Conservation (phyloP, 306 rosid species). For the Vigna angularis region DNA sequence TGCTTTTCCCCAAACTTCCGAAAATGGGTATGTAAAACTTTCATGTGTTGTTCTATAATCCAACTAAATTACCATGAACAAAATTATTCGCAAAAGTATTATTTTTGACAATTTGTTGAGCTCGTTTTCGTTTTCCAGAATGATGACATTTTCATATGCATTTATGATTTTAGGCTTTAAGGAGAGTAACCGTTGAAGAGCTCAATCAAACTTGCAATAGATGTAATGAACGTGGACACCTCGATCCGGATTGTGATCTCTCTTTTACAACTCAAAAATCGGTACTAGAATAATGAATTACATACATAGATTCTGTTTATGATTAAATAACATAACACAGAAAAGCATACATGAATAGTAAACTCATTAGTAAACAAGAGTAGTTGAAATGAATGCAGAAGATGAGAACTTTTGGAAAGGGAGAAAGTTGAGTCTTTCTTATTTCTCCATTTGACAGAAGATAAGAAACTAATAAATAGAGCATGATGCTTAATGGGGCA, state of each 20-base stretch:
- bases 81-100: background rate
- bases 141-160: background rate
- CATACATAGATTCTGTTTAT: background rate
- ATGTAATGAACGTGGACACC: conserved; percentile 19
- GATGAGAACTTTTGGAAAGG: conserved; percentile 12
- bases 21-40: conserved; percentile 32
- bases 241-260: background rate
- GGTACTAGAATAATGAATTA: conserved; percentile 9
- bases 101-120: background rate
- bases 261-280: background rate
- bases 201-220: background rate
- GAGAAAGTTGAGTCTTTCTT: background rate
- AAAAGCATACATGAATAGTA: background rate
- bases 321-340: background rate
- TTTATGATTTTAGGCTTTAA: conserved; percentile 27
- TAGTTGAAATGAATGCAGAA: background rate
- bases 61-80: background rate
- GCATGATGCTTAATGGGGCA: background rate
- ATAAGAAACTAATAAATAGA: background rate
- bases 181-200: conserved; percentile 31
- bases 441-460: background rate
- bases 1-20: conserved; percentile 38
- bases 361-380: background rate
- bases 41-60: background rate
- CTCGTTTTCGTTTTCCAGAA: background rate